Evolutionary conservation across 23 red algal genomes (phyloP), one percentile per base, ranked within the genome.

Genomic region (Gracilaria gracilis): DNA sequence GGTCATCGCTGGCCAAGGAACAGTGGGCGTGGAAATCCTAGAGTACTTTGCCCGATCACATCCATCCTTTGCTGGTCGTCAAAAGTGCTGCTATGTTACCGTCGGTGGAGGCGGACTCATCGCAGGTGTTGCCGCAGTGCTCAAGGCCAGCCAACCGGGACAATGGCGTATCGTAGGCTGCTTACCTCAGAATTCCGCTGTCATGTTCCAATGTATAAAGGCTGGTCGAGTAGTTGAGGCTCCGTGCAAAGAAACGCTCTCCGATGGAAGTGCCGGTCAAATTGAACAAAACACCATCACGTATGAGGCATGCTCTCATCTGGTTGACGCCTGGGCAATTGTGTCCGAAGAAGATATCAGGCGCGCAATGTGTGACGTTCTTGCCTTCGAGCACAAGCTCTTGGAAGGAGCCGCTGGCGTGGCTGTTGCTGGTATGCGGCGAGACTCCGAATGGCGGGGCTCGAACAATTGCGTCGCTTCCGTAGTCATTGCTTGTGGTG

Each of bases 21-120:
- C 92, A 4, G 65, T 86, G 20, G 92, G 69, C n/a, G 16, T 82
- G 21, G 92, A 94, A 51, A 94, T 84, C 28, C 35, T 74, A 27
- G 84, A 90, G n/a, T 64, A 67, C 38, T n/a, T 90, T 32, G 24
- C 38, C 28, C 6, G 46, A 4, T 27, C 75, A 34, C 17, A 59
- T 17, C 65, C 40, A 28, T 65, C 38, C 0, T 65, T 44, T 65
- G 33, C 24, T 11, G 81, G 81, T 13, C 47, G 73, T 31, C 24
- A 69, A 34, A 82, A 86, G 65, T 79, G 54, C 40, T 76, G 84
- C 65, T 94, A 94, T 54, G 53, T 94, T n/a, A 94, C 92, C 11
- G 82, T 94, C 4, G 92, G 92, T 23, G 92, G 92, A 47, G 92
- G 92, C 50, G 92, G 92, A 12, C 53, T 94, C 11, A 80, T 84